Evolutionary conservation across 495 filamentous ascomycete genomes (phyloP).

Genomic region (Tuber indicum): DNA sequence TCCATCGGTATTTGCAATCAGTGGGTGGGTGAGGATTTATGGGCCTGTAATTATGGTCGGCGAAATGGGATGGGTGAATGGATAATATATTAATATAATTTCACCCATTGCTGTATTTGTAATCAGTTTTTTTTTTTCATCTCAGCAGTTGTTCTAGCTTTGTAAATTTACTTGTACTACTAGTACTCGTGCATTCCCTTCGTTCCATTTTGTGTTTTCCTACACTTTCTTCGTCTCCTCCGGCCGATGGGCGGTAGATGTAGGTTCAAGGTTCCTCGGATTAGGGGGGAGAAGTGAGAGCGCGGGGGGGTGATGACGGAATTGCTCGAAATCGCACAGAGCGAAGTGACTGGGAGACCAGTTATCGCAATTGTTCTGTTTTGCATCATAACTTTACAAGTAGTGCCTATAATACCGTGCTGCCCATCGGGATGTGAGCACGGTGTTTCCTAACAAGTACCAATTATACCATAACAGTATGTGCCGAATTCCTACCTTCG

Average conservation of each 20-base stretch:
- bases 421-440: too few species aligned
- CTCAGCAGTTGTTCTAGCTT: too few species aligned
- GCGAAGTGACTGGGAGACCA: background rate
- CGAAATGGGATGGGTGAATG: background rate
- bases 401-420: too few species aligned
- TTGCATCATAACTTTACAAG: too few species aligned
- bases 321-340: background rate
- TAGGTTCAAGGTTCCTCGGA: background rate
- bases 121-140: background rate
- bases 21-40: background rate
- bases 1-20: background rate
- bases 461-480: too few species aligned
- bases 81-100: background rate
- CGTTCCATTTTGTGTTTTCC: background rate
- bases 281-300: background rate
- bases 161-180: too few species aligned
- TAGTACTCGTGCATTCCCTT: too few species aligned
- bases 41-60: background rate
- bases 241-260: background rate
- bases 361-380: too few species aligned
- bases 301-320: background rate
- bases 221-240: background rate
- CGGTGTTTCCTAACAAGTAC: too few species aligned
- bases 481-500: too few species aligned
- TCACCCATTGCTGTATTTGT: background rate